These are phyloP conservation scores for Anthracocystis setariae DNA, from an alignment of 1,284 basidiomycete genomes.

Conservation along the genomic window DNA sequence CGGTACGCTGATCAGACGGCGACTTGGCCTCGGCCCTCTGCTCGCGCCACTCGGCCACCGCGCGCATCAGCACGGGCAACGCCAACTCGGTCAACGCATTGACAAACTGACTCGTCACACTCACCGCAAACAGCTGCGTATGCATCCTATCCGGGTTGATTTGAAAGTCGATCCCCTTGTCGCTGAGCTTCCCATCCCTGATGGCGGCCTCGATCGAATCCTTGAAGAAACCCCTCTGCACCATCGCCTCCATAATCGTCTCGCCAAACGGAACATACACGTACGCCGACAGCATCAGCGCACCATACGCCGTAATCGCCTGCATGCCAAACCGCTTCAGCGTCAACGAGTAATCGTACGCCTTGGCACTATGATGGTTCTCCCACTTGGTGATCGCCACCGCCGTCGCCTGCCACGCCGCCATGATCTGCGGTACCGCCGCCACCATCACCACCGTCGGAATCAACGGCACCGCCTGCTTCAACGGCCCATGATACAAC, in stretches of 20 bases:
- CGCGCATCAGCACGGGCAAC: constrained; percentile 74
- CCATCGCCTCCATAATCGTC: constrained; percentile 57
- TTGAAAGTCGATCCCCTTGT: constrained; percentile 60
- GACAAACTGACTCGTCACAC: constrained; percentile 88
- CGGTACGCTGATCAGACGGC: no score
- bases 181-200: constrained; percentile 48
- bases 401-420: constrained; percentile 79
- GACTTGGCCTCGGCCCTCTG: constrained; percentile 23
- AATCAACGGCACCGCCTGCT: constrained; percentile 76
- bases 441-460: constrained; percentile 86
- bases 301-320: constrained; percentile 83
- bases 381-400: constrained; percentile 85
- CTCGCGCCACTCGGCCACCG: constrained; percentile 47
- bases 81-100: constrained; percentile 85
- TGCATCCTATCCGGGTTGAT: constrained; percentile 76
- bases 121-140: constrained; percentile 93
- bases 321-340: constrained; percentile 90
- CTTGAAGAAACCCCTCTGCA: constrained; percentile 58
- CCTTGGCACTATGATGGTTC: constrained; percentile 74
- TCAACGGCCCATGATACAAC: constrained; percentile 80
- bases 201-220: constrained; percentile 49
- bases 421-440: constrained; percentile 84
- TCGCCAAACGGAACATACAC: constrained; percentile 68
- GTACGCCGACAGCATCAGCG: constrained; percentile 61
- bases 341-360: constrained; percentile 82